phyloP scores from a whole-genome alignment of 441 rosid species.

The Erodium chrysanthum region DNA sequence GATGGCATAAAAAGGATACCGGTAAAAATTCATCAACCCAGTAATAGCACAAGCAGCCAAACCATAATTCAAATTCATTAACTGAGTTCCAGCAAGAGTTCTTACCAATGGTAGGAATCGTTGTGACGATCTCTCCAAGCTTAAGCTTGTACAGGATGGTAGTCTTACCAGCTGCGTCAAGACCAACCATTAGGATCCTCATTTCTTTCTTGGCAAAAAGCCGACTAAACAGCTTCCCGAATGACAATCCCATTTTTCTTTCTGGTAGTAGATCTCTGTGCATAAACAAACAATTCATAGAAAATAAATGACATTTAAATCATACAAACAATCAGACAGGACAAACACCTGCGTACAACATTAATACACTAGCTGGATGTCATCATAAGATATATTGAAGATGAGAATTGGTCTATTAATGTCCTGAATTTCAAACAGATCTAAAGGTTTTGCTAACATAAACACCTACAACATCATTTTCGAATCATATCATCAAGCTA shows the following conservation, averaged over 20 bases:
- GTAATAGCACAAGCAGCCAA: too few relatives aligned
- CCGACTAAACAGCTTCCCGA: background rate
- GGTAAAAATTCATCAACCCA: background rate
- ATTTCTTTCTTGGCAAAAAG: constrained; percentile 25
- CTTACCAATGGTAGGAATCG: constrained; percentile 18
- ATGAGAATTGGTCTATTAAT: too few relatives aligned
- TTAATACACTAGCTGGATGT: background rate
- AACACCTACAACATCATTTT: too few relatives aligned
- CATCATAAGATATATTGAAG: too few relatives aligned
- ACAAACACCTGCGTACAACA: background rate
- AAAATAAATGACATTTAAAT: background rate
- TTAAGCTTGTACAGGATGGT: constrained; percentile 23
- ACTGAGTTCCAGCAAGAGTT: background rate
- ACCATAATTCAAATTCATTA: background rate
- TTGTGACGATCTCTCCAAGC: constrained; percentile 22
- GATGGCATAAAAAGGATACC: background rate
- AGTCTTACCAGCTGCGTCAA: constrained; percentile 22
- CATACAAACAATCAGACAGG: background rate
- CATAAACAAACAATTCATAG: background rate
- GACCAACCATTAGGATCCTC: constrained; percentile 27
- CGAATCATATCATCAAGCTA: too few relatives aligned
- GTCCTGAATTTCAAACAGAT: too few relatives aligned
- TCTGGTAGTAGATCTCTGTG: background rate
- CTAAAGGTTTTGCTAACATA: too few relatives aligned
- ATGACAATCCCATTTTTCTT: background rate